Base-by-base conservation (phyloP, 2,329 filamentous ascomycete genomes). In the Xylariaceae sp. region DNA sequence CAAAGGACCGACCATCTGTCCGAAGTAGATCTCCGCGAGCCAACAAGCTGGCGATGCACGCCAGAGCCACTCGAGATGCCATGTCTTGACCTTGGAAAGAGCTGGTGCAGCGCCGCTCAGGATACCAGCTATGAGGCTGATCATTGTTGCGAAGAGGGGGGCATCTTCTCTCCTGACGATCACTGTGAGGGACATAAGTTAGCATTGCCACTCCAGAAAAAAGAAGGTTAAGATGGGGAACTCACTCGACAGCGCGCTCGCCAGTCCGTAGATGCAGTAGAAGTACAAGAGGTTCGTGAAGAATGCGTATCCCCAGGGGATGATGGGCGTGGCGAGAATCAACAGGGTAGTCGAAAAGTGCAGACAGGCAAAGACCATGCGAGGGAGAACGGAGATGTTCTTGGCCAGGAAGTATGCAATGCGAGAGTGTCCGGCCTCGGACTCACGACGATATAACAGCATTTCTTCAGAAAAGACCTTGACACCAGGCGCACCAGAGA, bases 401-500 rank as follows among this genome's bases (percentile, higher is more conserved):
- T 82, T 82, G 27, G 76, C 78, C 2, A 77, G 32, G 54, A 78
- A 82, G 58, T 82, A 81, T 0, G 78, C 74, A 19, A 71, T 61
- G 8, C 75, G 66, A 27, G 74, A 79, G 55, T 82, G 78, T 0
- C 79, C 77, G 0, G 76, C 72, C 34, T 76, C 74, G 3, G 76
- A 69, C 60, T 82, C 79, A 7, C 78, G 70, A 37, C 70, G 71
- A 52, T 77, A 76, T 29, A 80, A 65, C 5, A 76, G 60, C 57
- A 75, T 73, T 54, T 79, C 76, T 51, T 78, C 75, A 10, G 75
- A 77, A 56, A 81, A 81, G 14, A 75, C 68, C 53, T 72, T 73
- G 49, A 81, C 78, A 1, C 76, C 77, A 0, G 77, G 76, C 0
- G 77, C 72, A 5, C 68, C 71, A 0, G 75, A 71, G 2, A 76